A percentile compares a stretch with the other conserved stretches of the same genome.
Conservation (phyloP, 73 alveolate species). For the Uronychia setigera region DNA sequence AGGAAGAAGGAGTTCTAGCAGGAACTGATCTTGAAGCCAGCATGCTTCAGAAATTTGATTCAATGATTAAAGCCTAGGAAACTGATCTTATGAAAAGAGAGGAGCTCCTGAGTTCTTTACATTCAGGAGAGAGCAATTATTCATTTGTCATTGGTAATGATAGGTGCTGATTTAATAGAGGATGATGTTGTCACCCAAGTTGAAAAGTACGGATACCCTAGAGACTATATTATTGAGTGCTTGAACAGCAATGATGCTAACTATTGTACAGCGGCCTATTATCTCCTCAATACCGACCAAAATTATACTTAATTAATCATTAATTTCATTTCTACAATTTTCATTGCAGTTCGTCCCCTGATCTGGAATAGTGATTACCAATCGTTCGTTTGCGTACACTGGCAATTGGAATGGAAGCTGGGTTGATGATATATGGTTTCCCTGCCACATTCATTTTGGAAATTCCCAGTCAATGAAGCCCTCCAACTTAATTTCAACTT, state of each 20-base stretch:
- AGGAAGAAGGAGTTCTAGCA: no score
- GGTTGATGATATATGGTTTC: no score
- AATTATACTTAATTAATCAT: no score
- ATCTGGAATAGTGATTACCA: no score
- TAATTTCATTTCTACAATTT: no score
- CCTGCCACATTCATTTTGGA: no score
- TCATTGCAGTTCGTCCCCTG: no score
- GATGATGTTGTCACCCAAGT: constrained; percentile 56
- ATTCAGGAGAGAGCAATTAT: not conserved
- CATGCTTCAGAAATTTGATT: not conserved
- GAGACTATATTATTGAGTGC: constrained; percentile 51
- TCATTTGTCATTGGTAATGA: not conserved
- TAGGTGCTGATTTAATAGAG: constrained; percentile 11
- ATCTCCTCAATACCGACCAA: constrained; percentile 19
- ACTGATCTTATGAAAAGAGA: not conserved
- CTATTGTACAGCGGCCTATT: constrained; percentile 77
- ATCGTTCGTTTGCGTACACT: no score
- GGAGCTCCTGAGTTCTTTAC: not conserved
- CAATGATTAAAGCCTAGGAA: not conserved
- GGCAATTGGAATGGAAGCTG: no score
- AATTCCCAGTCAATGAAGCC: no score
- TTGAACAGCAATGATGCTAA: constrained; percentile 61
- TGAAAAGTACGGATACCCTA: constrained; percentile 69
- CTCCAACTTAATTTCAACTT: no score
- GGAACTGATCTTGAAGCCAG: not conserved